Evolutionary conservation across 2,329 filamentous ascomycete species (phyloP).

Genomic region (Blastomyces silverae): DNA sequence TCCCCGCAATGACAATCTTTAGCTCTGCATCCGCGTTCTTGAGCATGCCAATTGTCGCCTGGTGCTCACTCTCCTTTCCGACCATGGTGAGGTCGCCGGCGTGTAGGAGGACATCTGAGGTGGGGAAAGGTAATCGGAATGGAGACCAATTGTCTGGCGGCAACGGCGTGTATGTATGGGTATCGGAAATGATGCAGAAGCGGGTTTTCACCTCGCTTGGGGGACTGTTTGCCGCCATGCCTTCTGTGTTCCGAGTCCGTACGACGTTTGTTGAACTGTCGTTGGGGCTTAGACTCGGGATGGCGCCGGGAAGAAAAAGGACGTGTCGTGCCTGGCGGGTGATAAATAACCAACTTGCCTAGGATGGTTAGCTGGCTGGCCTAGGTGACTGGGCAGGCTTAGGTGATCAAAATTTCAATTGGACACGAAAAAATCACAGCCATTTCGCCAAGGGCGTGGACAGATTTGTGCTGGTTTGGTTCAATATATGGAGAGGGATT

Average conservation of each 20-base stretch:
- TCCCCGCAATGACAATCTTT: conserved; percentile 58
- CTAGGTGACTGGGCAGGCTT: not conserved
- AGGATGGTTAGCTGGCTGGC: not conserved
- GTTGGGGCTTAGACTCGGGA: conserved; percentile 1
- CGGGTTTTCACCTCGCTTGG: conserved; percentile 33
- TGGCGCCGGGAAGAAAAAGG: not conserved
- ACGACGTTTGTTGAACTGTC: conserved; percentile 5
- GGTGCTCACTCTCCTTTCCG: conserved; percentile 45
- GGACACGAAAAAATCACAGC: not conserved
- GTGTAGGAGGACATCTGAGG: conserved; percentile 51
- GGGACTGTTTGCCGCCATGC: conserved; percentile 4
- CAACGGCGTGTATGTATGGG: conserved; percentile 31
- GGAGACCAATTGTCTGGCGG: conserved; percentile 24
- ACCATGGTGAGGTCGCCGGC: conserved; percentile 54
- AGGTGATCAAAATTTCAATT: not conserved
- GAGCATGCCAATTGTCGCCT: conserved; percentile 44
- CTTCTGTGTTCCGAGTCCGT: not conserved
- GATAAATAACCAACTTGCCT: not conserved
- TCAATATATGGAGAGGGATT: not conserved
- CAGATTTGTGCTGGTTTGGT: not conserved
- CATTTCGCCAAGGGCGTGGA: not conserved
- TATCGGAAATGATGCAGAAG: conserved; percentile 41
- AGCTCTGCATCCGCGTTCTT: conserved; percentile 46
- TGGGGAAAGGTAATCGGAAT: conserved; percentile 43
- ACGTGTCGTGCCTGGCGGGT: not conserved